Evolutionary conservation across 2,329 filamentous ascomycete genomes (phyloP), one percentile per base, ranked within the genome.

Genomic region (Stemphylium beticola): DNA sequence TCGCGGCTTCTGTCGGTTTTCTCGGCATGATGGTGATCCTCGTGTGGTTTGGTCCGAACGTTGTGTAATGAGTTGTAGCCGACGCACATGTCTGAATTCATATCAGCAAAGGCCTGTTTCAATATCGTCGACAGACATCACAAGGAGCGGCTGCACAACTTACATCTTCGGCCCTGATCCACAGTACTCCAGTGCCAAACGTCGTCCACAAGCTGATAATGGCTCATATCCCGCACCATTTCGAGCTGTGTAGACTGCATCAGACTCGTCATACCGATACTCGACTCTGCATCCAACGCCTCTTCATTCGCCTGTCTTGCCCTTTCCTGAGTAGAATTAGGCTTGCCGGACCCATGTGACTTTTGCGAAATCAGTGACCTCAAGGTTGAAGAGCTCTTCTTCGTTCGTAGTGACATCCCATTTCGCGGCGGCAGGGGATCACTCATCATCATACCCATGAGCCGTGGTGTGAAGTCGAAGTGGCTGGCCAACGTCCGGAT

Each of bases 131-230:
- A 24, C 55, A 29, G 9, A 29, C 8, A 12, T 26, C 14, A 41
- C 7, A 1, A 22, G 10, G 6, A 14, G 15, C n/a, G 20, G 14
- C 9, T 34, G 14, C 14, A 12, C 14, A 47, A 70, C 79, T 65
- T 76, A 86, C 88, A 90, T 69, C 80, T 81, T 14, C 81, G 76
- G 0, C 88, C 89, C 71, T 87, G 84, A 64, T 92, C 89, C 12
- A 90, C 83, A 0, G 88, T 88, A 12, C 86, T 87, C 72, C 89
- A 92, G 69, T 91, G 89, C 79, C 88, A 88, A n/a, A 90, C 87
- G 49, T 87, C 83, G 58, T 89, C 82, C 5, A 88, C 83, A 37
- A 91, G 80, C 26, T 84, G 77, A 44, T 85, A 83, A 52, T 85
- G 81, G 2, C 82, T 82, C 4, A 82, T 58, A 34, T 72, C 69